Base-by-base conservation (phyloP, 495 filamentous ascomycete genomes). In the Podospora didyma region DNA sequence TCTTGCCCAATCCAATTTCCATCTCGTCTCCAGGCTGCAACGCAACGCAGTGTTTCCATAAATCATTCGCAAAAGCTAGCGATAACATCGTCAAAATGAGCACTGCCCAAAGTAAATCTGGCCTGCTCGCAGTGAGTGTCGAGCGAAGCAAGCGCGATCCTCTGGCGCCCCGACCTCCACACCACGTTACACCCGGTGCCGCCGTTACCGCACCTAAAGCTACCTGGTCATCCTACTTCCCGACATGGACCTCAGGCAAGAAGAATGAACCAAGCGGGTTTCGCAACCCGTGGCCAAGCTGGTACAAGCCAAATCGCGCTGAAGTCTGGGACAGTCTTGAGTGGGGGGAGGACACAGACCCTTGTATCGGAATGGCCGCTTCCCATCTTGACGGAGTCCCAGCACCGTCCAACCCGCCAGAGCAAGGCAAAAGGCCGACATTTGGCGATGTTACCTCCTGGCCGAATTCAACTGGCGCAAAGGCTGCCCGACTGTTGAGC, bases 201-300 rank as follows among this genome's bases (percentile, higher is more conserved):
- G 26, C 26, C 26, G 3, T 9, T 31, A 31, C 26, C 26, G 4
- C 26, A 31, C n/a, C n/a, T n/a, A 17, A 14, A 1, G 10, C 12
- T 7, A 14, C 14, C 39, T 42, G 39, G 39, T 42, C 58, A 0
- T 64, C 62, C 0, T 61, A 58, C 46, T 20, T 65, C 14, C 55
- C 59, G 19, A 57, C 46, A 4, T 58, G 58, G 58, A 37, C 20
- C 3, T 39, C 56, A 3, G 45, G 46, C 22, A 49, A 19, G n/a
- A 17, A 39, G 17, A 28, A 53, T 10, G 17, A 26, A 26, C 0
- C 11, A 1, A 2, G 0, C 4, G n/a, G 37, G 0, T 84, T 84
- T 59, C 64, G 62, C 14, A 84, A 83, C 52, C 81, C 81, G 2
- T 84, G 80, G 80, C 76, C 78, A 0, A 81, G 78, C 23, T 78